These are phyloP conservation scores for Mortierella alpina DNA, from an alignment of 192 early-diverging fungal species.

Conservation along the genomic window DNA sequence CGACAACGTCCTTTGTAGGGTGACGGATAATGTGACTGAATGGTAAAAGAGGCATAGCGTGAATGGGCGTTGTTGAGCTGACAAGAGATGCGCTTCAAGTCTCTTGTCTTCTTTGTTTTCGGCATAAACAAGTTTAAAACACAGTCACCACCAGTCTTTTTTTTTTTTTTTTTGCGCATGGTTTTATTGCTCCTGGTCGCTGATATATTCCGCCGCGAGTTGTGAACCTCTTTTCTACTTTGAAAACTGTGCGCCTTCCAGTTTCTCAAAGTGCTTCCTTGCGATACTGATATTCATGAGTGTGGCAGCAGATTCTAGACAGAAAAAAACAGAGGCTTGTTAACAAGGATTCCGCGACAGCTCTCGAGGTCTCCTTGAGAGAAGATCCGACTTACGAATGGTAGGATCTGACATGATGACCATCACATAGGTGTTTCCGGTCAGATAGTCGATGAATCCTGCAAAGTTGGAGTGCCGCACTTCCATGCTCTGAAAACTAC, in stretches of 20 bases:
- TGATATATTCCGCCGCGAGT: neutral
- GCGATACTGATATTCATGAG: constrained; percentile 85
- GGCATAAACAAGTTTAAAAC: neutral
- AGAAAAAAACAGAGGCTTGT: neutral
- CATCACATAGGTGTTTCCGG: constrained; percentile 90
- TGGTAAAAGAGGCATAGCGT: constrained; percentile 49
- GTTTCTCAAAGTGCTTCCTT: constrained; percentile 83
- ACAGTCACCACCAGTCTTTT: too few species aligned
- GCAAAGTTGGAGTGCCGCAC: constrained; percentile 80
- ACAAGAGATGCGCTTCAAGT: neutral
- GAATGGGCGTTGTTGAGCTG: neutral
- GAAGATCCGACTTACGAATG: constrained; percentile 72
- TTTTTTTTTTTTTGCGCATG: too few species aligned
- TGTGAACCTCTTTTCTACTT: constrained; percentile 16
- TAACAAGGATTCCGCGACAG: neutral
- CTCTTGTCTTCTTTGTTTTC: neutral
- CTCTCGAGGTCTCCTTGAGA: neutral
- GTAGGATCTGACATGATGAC: constrained; percentile 84
- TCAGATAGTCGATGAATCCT: constrained; percentile 85
- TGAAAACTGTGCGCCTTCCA: constrained; percentile 67
- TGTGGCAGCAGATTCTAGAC: constrained; percentile 82
- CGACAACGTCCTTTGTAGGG: constrained; percentile 56
- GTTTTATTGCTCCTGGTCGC: too few species aligned
- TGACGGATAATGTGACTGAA: constrained; percentile 61
- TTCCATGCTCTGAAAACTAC: constrained; percentile 90